phyloP scores from a whole-genome alignment of 768 basidiomycete species.

The Macrolepiota dolichaula region DNA sequence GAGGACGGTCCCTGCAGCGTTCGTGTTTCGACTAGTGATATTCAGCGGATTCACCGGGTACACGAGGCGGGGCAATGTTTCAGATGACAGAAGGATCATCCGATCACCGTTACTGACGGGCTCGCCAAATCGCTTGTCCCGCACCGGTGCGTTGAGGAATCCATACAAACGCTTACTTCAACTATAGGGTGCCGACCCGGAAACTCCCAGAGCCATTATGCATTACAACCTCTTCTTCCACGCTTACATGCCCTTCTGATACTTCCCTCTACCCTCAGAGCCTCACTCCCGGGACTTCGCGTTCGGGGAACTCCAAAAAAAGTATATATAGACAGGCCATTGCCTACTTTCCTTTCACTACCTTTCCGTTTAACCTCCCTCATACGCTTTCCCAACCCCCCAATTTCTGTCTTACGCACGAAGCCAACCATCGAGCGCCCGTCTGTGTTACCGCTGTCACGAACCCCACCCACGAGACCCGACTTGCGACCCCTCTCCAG shows the following conservation, averaged over 20 bases:
- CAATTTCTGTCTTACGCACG: no score
- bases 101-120: background rate
- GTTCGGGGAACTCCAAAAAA: conserved; percentile 7
- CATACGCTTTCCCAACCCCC: background rate
- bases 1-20: background rate
- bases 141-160: background rate
- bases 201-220: background rate
- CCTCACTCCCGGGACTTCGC: background rate
- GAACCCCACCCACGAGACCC: background rate
- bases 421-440: background rate
- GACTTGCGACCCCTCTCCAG: background rate
- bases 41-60: background rate
- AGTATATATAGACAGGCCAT: conserved; percentile 2
- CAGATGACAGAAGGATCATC: background rate
- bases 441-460: background rate
- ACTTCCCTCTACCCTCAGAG: conserved; percentile 3
- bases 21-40: background rate
- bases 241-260: background rate
- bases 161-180: background rate
- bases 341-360: background rate
- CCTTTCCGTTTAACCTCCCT: background rate
- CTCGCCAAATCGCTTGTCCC: background rate
- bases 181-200: background rate
- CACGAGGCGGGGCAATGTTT: background rate
- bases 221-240: background rate